Base-by-base conservation (phyloP, 2,329 filamentous ascomycete species). In the Colletotrichum sp. region DNA sequence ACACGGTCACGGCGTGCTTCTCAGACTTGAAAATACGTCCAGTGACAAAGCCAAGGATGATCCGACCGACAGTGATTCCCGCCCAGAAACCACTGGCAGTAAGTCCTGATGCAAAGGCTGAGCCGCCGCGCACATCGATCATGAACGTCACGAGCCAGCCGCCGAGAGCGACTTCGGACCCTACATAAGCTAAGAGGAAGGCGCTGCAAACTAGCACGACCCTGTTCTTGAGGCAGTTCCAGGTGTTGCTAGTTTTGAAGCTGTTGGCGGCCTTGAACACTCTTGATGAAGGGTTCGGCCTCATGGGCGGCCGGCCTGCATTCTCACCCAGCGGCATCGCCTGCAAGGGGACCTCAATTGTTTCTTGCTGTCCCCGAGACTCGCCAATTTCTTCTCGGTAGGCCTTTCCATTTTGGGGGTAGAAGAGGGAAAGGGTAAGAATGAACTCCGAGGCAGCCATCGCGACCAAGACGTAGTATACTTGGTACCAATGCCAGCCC, bases 81-180 rank as follows among this genome's bases (percentile, higher is more conserved):
- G 95, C 89, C 95, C 95, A 98, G 85, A 96, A 97, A 0, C 94
- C 93, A 0, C 94, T 96, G 0, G 92, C 93, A 0, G 91, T 92
- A 85, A 97, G 91, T 4, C 95, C 95, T 48, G 93, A 92, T 3
- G 92, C 89, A 80, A 96, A 96, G 0, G 91, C 86, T 24, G 87
- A 89, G 6, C 92, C 94, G 52, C 93, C 83, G 12, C 95, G 91
- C 28, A 95, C 92, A 24, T 90, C 87, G 18, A 96, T 91, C 94
- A 97, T 97, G 82, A 97, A 97, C 1, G 93, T 93, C 66, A 95
- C 93, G 77, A 97, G 93, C 94, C 94, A 96, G 18, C 94, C 85
- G 16, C 93, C 93, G 3, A 96, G 86, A 1, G 91, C 91, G 75
- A 95, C 93, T 84, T 98, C 95, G 9, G 91, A 89, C 6, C 95